phyloP scores from a whole-genome alignment of 2,329 filamentous ascomycete species.

The Metarhizium album region DNA sequence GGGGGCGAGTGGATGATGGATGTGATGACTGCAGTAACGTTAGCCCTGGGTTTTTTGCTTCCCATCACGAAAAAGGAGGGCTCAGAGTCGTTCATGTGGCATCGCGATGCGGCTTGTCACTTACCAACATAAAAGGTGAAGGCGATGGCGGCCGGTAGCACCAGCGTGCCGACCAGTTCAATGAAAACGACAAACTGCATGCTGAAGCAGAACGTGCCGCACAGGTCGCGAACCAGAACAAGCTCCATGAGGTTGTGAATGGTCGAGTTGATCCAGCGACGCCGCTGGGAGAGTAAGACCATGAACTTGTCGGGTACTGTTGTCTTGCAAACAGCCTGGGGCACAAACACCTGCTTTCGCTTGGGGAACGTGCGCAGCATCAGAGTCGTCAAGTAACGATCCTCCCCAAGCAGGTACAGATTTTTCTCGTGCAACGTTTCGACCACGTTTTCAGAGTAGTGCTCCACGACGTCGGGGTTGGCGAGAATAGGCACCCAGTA shows the following conservation, averaged over 20 bases:
- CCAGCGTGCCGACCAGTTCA: conserved; percentile 86
- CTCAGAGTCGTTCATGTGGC: neutral
- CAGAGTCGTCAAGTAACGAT: conserved; percentile 89
- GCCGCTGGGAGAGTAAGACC: conserved; percentile 85
- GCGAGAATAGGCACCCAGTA: conserved; percentile 99
- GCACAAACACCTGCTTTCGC: conserved; percentile 96
- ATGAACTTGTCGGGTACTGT: conserved; percentile 88
- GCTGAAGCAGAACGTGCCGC: conserved; percentile 98
- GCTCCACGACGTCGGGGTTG: conserved; percentile 96
- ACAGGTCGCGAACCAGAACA: conserved; percentile 87
- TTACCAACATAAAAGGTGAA: conserved; percentile 95
- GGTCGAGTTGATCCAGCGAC: conserved; percentile 98
- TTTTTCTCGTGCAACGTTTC: conserved; percentile 99
- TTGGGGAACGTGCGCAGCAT: conserved; percentile 99
- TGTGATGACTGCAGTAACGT: conserved; percentile 56
- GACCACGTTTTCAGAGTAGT: conserved; percentile 98
- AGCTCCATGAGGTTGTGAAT: conserved; percentile 98
- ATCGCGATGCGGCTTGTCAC: conserved; percentile 23
- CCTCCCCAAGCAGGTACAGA: conserved; percentile 78
- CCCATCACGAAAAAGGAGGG: no score
- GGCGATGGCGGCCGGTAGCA: conserved; percentile 88
- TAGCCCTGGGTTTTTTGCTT: no score
- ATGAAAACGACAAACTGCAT: conserved; percentile 99
- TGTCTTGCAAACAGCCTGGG: conserved; percentile 97
- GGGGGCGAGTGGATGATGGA: conserved; percentile 68